Conservation (phyloP, 179 eudicot genomes). For the Amaranthus tricolor region DNA sequence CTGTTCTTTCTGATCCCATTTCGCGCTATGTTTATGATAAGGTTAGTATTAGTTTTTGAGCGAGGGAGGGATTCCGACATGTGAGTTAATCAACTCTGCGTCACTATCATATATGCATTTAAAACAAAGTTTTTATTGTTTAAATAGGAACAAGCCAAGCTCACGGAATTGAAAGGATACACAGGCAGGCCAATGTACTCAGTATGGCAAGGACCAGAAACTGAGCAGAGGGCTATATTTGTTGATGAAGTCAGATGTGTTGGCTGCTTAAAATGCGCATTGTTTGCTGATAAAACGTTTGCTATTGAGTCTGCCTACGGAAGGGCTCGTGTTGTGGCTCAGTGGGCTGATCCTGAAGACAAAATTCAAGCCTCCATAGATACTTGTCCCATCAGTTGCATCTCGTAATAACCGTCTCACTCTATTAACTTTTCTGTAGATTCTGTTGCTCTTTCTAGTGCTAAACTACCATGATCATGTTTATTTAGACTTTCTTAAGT, state of each 20-base stretch:
- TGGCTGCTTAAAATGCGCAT: slow-evolving; percentile 92
- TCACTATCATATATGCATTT: too few relatives aligned
- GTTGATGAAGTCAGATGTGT: slow-evolving; percentile 89
- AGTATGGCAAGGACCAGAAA: slow-evolving; percentile 68
- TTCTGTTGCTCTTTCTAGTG: not conserved
- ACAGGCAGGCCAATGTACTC: slow-evolving; percentile 89
- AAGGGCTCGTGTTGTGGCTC: slow-evolving; percentile 85
- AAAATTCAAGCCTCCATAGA: slow-evolving; percentile 75
- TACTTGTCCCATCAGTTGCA: slow-evolving; percentile 92
- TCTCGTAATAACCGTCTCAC: slow-evolving; percentile 59
- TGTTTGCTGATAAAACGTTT: slow-evolving; percentile 73
- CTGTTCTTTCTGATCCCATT: slow-evolving; percentile 70
- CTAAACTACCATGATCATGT: not conserved
- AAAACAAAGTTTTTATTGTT: not conserved
- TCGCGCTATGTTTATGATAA: slow-evolving; percentile 66
- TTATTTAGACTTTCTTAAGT: not conserved
- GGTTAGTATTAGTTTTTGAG: slow-evolving; percentile 30
- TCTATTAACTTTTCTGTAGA: not conserved
- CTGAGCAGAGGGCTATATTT: slow-evolving; percentile 73
- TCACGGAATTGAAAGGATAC: slow-evolving; percentile 64
- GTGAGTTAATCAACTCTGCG: too few relatives aligned
- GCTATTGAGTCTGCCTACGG: slow-evolving; percentile 82
- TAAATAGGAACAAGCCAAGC: slow-evolving; percentile 66
- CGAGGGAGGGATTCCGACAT: too few relatives aligned
- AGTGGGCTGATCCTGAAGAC: slow-evolving; percentile 90